Evolutionary conservation across 768 basidiomycete genomes (phyloP).

Genomic region (Kwoniella dendrophila): DNA sequence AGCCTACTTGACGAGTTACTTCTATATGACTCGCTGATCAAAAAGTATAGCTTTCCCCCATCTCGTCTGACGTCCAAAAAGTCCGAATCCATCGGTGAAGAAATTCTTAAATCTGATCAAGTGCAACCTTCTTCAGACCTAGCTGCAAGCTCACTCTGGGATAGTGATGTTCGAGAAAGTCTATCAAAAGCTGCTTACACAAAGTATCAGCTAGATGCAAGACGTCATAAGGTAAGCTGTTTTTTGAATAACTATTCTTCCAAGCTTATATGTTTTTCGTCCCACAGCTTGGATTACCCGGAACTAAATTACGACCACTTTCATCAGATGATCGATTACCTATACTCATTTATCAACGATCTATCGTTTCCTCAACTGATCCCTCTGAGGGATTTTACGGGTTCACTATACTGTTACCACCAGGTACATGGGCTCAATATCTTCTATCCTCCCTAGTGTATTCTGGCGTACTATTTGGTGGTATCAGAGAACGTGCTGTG

Average conservation of each 20-base stretch:
- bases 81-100: conserved; percentile 40
- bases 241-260: not conserved
- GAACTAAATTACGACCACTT: conserved; percentile 67
- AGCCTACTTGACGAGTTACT: not conserved
- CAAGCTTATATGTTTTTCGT: not conserved
- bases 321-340: conserved; percentile 82
- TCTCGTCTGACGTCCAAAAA: conserved; percentile 65
- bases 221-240: conserved; percentile 68
- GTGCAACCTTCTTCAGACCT: too few species aligned
- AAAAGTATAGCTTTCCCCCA: conserved; percentile 73
- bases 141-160: conserved; percentile 71
- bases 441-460: conserved; percentile 79
- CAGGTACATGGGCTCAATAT: conserved; percentile 81
- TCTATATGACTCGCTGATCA: not conserved
- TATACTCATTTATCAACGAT: conserved; percentile 77
- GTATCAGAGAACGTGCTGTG: conserved; percentile 77
- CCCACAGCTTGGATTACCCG: conserved; percentile 72
- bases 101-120: conserved; percentile 19
- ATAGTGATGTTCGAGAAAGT: conserved; percentile 59
- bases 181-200: conserved; percentile 69
- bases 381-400: conserved; percentile 67
- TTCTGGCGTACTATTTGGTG: conserved; percentile 81
- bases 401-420: conserved; percentile 82
- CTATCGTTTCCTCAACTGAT: conserved; percentile 56
- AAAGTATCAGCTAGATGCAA: conserved; percentile 83